Conservation (phyloP, 805 yeast genomes). For the Candida schatavii region DNA sequence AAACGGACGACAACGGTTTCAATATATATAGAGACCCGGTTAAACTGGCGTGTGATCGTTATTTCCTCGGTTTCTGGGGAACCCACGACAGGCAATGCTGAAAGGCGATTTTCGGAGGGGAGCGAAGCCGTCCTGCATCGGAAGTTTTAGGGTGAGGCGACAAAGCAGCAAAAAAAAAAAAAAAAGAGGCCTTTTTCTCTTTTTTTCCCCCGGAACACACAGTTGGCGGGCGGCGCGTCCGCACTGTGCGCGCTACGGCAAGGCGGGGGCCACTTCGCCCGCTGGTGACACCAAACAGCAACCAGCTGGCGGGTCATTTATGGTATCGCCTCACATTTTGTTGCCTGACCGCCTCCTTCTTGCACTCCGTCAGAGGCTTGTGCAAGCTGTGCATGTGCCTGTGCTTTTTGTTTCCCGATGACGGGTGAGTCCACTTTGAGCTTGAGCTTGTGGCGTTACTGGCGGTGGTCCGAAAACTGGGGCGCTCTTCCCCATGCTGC, state of each 20-base stretch:
- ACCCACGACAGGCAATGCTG: conserved; percentile 3
- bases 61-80: conserved; percentile 8
- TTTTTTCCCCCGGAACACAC: too few species aligned
- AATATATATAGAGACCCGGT: background rate
- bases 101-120: conserved; percentile 3
- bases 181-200: too few species aligned
- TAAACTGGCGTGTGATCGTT: conserved; percentile 6
- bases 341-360: too few species aligned
- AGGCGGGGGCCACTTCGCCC: too few species aligned
- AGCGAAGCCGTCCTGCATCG: conserved; percentile 2
- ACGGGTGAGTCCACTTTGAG: background rate
- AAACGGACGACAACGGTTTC: background rate
- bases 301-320: too few species aligned
- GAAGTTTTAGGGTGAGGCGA: background rate
- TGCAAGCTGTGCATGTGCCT: background rate
- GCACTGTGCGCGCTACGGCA: too few species aligned
- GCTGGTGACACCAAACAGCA: too few species aligned
- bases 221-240: too few species aligned
- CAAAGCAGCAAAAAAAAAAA: background rate
- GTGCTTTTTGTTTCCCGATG: background rate
- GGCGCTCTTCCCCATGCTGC: too few species aligned
- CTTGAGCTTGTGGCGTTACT: too few species aligned
- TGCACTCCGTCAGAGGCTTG: background rate
- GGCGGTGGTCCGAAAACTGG: too few species aligned
- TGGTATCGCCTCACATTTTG: too few species aligned